Conservation (phyloP, 306 rosid species). For the Fagus crenata region DNA sequence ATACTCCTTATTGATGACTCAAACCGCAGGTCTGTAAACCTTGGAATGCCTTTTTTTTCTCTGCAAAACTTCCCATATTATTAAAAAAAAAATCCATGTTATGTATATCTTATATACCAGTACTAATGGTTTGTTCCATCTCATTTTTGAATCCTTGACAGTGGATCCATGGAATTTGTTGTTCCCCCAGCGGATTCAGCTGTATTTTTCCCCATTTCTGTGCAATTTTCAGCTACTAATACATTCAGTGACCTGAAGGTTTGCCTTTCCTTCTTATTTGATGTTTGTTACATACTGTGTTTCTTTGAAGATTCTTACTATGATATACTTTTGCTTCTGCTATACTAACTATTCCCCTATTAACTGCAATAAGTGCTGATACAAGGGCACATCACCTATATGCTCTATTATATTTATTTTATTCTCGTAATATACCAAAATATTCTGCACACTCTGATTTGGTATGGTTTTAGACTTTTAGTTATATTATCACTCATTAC, state of each 20-base stretch:
- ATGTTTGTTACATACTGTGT: background rate
- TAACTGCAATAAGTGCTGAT: background rate
- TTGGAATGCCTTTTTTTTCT: background rate
- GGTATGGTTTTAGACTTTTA: background rate
- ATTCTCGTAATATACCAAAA: too few species aligned
- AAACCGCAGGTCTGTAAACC: conserved; percentile 71
- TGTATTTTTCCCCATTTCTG: conserved; percentile 83
- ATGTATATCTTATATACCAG: background rate
- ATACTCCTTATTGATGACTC: conserved; percentile 81
- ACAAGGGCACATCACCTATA: background rate
- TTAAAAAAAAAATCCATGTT: too few species aligned
- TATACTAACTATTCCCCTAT: background rate
- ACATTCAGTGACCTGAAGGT: conserved; percentile 94
- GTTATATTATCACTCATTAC: background rate
- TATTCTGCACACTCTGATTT: background rate
- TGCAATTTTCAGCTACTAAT: conserved; percentile 65
- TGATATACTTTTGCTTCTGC: background rate
- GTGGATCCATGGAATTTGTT: conserved; percentile 94
- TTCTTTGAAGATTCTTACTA: background rate
- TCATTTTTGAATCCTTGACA: conserved; percentile 35
- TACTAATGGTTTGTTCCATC: background rate
- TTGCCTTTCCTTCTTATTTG: conserved; percentile 20
- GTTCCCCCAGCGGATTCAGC: conserved; percentile 92
- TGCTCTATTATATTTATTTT: too few species aligned
- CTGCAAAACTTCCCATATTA: background rate